These are phyloP conservation scores for Geosmithia morbida DNA, from an alignment of 2,329 filamentous ascomycete species.

Conservation along the genomic window DNA sequence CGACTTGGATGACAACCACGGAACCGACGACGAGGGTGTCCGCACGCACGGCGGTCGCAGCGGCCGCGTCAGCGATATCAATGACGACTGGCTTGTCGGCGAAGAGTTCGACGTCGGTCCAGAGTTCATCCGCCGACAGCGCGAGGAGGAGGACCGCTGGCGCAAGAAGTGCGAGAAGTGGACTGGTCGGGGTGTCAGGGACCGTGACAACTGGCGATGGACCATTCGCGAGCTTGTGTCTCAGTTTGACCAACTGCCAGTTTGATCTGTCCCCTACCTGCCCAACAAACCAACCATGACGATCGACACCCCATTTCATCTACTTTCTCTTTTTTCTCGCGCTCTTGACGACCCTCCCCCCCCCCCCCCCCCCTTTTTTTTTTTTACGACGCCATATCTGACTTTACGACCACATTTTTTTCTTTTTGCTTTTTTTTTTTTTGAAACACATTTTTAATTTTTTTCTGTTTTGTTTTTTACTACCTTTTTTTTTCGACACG, in stretches of 20 bases:
- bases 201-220: slow-evolving; percentile 62
- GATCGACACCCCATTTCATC: not conserved
- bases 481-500: too few species aligned
- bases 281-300: too few species aligned
- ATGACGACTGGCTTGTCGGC: slow-evolving; percentile 73
- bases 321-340: too few species aligned
- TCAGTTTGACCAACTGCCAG: slow-evolving; percentile 22
- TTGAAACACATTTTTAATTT: too few species aligned
- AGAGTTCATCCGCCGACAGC: slow-evolving; percentile 77
- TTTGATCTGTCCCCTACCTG: slow-evolving; percentile 7
- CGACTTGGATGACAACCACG: slow-evolving; percentile 61
- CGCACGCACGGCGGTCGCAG: too few species aligned
- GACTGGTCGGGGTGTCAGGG: slow-evolving; percentile 46
- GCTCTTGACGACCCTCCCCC: too few species aligned
- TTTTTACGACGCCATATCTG: too few species aligned
- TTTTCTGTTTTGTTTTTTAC: too few species aligned
- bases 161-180: slow-evolving; percentile 75
- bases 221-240: slow-evolving; percentile 47
- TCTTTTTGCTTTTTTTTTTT: too few species aligned
- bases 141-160: slow-evolving; percentile 88
- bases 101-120: slow-evolving; percentile 97
- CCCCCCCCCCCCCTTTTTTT: too few species aligned
- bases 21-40: slow-evolving; percentile 19
- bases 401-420: too few species aligned
- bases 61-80: slow-evolving; percentile 43